Evolutionary conservation across 257 asterid genomes (phyloP).

Genomic region (Ehretia macrophylla): DNA sequence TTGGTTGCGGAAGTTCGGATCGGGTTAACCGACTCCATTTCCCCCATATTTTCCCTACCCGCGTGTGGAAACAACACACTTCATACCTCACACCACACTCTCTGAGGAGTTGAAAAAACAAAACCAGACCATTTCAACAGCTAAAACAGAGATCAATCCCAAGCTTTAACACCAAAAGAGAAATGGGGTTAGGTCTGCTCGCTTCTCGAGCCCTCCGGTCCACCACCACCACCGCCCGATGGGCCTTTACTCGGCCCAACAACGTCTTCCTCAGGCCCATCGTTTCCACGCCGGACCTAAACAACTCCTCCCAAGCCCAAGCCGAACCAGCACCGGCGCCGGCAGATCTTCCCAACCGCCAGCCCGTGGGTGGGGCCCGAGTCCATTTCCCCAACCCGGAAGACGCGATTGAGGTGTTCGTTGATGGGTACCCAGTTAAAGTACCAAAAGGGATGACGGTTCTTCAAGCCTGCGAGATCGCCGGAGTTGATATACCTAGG

Average conservation of each 20-base stretch:
- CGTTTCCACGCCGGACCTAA: slow-evolving; percentile 76
- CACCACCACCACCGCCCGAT: slow-evolving; percentile 22
- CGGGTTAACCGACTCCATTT: slow-evolving; percentile 6
- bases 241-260: slow-evolving; percentile 7
- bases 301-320: slow-evolving; percentile 57
- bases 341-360: slow-evolving; percentile 55
- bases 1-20: too few species aligned
- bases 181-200: slow-evolving; percentile 69
- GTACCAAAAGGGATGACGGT: slow-evolving; percentile 94
- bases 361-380: slow-evolving; percentile 71
- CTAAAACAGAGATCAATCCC: background rate
- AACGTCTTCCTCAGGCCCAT: slow-evolving; percentile 54
- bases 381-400: slow-evolving; percentile 82
- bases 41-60: background rate
- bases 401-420: slow-evolving; percentile 85
- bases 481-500: slow-evolving; percentile 90
- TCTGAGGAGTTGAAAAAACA: slow-evolving; percentile 11
- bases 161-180: background rate
- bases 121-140: background rate
- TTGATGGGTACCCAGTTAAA: slow-evolving; percentile 85
- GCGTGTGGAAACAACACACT: background rate
- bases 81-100: background rate
- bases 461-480: slow-evolving; percentile 86
- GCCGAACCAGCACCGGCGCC: slow-evolving; percentile 22
- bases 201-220: slow-evolving; percentile 73